Evolutionary conservation across 306 rosid genomes (phyloP), one percentile per base, ranked within the genome.

Genomic region (Nissolia schottii): DNA sequence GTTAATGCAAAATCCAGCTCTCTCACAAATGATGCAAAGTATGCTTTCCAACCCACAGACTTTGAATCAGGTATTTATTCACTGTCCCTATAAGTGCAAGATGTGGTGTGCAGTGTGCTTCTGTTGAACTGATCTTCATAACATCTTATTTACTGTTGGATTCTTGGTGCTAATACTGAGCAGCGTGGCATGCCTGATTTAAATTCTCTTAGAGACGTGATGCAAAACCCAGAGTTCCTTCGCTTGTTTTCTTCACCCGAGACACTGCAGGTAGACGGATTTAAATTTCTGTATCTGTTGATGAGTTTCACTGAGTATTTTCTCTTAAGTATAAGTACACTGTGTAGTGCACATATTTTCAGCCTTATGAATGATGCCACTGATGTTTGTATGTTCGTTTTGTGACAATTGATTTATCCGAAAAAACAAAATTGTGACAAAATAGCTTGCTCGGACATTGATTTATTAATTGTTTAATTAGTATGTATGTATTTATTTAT

Each of bases 11-110:
- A 91, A 91, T 64, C 97, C 97, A 69, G 93, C 93, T 64, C 67
- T 91, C 77, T 91, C 93, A 49, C 93, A 84, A 68, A 86, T 91
- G 88, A 85, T 87, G 97, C 97, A 92, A 83, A 89, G 86, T 78
- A 79, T 92, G 28, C 64, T 92, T 67, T 89, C 97, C 72, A 89
- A 87, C 41, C 97, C 97, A 14, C 91, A 87, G 70, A 78, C 83
- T 63, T 74, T 91, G 88, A 89, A 82, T 71, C 93, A 87, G 97
- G 97, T 92, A 81, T 60, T 31, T 68, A 13, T 37, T 56, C 45
- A 22, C 40, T 12, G 15, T 45, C 31, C 67, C 14, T 37, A 43
- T 6, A 14, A 45, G 1, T n/a, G 15, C 22, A 45, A 45, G 20
- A 12, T n/a, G 43, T 55, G 50, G 35, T 74, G 34, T 65, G 64